Evolutionary conservation across 441 rosid genomes (phyloP).

Genomic region (Pelargonium cotyledonis): DNA sequence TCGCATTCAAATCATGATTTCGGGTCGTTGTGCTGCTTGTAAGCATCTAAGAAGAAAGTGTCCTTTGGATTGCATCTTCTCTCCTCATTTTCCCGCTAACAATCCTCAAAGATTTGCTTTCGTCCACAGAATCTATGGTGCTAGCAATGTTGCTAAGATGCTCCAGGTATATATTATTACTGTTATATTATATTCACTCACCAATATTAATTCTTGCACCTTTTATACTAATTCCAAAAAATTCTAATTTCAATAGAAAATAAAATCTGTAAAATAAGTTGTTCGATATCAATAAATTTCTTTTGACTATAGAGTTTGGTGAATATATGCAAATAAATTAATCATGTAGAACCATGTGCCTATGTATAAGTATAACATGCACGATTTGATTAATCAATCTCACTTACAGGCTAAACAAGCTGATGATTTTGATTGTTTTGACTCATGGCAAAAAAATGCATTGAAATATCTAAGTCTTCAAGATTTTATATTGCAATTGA

Average conservation of each 20-base stretch:
- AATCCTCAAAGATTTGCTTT: constrained; percentile 33
- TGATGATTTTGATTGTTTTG: too few species aligned
- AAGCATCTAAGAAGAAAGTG: constrained; percentile 34
- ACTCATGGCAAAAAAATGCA: too few species aligned
- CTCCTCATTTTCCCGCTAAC: constrained; percentile 31
- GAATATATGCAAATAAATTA: too few species aligned
- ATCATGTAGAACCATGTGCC: too few species aligned
- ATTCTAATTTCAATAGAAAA: neutral
- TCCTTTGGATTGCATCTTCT: constrained; percentile 27
- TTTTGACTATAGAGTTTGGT: too few species aligned
- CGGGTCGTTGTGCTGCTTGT: constrained; percentile 31
- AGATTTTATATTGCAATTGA: too few species aligned
- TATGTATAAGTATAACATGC: too few species aligned
- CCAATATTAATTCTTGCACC: neutral
- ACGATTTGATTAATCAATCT: too few species aligned
- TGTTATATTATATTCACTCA: neutral
- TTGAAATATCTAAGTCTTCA: too few species aligned
- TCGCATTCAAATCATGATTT: constrained; percentile 1
- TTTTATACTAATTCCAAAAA: neutral
- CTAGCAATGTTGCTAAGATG: constrained; percentile 28
- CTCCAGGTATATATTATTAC: constrained; percentile 24
- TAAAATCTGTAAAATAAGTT: too few species aligned
- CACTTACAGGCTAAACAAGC: too few species aligned
- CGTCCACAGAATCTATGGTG: constrained; percentile 32
- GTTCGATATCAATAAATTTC: too few species aligned